A percentile compares a stretch with the other conserved stretches of the same genome.
These are phyloP conservation scores for Calonectria montana DNA, from an alignment of 2,329 filamentous ascomycete species.

Conservation along the genomic window DNA sequence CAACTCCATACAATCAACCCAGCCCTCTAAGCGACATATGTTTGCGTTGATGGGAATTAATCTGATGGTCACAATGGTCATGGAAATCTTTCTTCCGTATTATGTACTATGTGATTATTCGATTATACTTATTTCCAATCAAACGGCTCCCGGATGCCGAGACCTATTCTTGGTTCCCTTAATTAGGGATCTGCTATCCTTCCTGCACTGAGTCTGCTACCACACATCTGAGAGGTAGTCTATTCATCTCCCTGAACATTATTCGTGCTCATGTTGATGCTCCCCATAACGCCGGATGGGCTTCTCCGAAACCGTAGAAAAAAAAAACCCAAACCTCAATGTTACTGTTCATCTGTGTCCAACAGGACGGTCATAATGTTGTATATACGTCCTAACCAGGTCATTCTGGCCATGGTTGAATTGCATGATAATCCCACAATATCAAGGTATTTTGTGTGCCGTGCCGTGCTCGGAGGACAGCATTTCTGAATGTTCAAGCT, in stretches of 20 bases:
- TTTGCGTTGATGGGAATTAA: background rate
- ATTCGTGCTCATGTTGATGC: conserved; percentile 14
- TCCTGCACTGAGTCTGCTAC: background rate
- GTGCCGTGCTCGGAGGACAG: background rate
- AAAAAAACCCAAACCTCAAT: background rate
- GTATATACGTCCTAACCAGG: background rate
- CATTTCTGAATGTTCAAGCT: conserved; percentile 49
- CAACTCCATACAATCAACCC: too few relatives aligned
- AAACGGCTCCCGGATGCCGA: background rate
- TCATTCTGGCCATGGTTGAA: background rate
- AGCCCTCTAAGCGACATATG: too few relatives aligned
- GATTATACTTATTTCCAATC: conserved; percentile 29
- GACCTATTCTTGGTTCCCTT: background rate
- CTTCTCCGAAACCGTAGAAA: background rate
- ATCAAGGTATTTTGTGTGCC: background rate
- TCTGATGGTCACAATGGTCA: background rate
- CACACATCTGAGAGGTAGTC: conserved; percentile 18
- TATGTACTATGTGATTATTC: conserved; percentile 37
- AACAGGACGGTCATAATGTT: conserved; percentile 13
- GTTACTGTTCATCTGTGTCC: background rate
- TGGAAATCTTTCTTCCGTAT: conserved; percentile 15
- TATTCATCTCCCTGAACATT: conserved; percentile 11
- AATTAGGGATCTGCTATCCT: background rate
- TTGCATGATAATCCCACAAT: background rate
- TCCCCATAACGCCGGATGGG: conserved; percentile 20